Percentiles rank a stretch among this genome's conserved stretches.
phyloP scores from a whole-genome alignment of 225 moss, liverwort and hornwort species.

The Antitrichia curtipendula region DNA sequence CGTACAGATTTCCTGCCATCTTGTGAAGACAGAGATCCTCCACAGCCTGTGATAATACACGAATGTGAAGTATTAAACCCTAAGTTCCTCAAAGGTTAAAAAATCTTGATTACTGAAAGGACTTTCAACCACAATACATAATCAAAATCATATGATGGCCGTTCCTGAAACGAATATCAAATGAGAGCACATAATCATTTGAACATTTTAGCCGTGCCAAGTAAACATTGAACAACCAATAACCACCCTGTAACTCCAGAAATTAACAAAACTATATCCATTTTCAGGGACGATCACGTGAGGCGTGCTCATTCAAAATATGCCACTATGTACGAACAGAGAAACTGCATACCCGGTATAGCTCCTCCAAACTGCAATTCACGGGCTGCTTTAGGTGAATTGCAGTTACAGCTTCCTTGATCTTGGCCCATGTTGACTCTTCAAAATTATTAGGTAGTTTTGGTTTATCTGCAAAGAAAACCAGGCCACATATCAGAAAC shows the following conservation, averaged over 20 bases:
- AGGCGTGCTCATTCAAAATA: background rate
- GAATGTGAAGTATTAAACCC: background rate
- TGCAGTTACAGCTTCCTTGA: slow-evolving; percentile 87
- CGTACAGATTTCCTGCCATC: slow-evolving; percentile 92
- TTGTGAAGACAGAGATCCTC: slow-evolving; percentile 98
- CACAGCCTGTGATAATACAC: slow-evolving; percentile 48
- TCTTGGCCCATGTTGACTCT: slow-evolving; percentile 93
- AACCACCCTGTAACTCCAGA: background rate
- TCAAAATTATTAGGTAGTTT: slow-evolving; percentile 92
- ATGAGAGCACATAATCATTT: background rate
- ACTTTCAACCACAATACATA: background rate
- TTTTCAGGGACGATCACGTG: background rate
- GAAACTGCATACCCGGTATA: slow-evolving; percentile 59
- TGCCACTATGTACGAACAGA: background rate
- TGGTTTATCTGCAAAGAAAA: slow-evolving; percentile 73
- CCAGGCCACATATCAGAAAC: background rate
- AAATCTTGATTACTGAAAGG: background rate
- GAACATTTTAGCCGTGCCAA: background rate
- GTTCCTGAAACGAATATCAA: background rate
- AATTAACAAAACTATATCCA: background rate
- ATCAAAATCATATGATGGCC: background rate
- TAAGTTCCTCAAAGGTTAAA: background rate
- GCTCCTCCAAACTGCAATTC: slow-evolving; percentile 92
- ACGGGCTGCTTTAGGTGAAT: slow-evolving; percentile 97
- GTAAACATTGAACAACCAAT: background rate